Evolutionary conservation across 495 filamentous ascomycete genomes (phyloP).

Genomic region (Neurospora sp.): DNA sequence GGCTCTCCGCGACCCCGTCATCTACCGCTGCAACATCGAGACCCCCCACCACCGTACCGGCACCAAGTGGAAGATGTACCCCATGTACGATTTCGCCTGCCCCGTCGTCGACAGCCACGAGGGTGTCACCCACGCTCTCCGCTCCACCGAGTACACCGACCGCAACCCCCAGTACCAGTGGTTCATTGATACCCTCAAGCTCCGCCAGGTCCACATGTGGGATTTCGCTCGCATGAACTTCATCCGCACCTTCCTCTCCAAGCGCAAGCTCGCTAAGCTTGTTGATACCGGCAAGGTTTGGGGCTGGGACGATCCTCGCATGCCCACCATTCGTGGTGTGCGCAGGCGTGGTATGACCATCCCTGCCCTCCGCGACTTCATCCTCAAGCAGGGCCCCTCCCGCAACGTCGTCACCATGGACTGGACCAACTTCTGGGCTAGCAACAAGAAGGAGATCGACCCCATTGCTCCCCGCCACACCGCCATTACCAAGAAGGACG

Average conservation of each 20-base stretch:
- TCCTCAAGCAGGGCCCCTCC: slow-evolving; percentile 82
- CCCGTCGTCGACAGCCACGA: slow-evolving; percentile 85
- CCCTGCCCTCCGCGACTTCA: slow-evolving; percentile 79
- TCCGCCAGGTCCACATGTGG: slow-evolving; percentile 90
- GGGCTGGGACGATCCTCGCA: slow-evolving; percentile 93
- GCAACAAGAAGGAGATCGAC: slow-evolving; percentile 93
- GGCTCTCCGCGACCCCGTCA: slow-evolving; percentile 83
- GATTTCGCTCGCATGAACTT: slow-evolving; percentile 98
- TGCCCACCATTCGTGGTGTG: slow-evolving; percentile 87
- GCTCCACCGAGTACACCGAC: slow-evolving; percentile 95
- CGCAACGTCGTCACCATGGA: slow-evolving; percentile 84
- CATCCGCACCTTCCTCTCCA: slow-evolving; percentile 77
- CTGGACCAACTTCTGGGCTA: slow-evolving; percentile 87
- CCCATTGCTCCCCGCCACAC: slow-evolving; percentile 79
- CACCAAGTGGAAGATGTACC: slow-evolving; percentile 85
- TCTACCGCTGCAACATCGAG: slow-evolving; percentile 80
- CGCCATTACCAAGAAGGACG: slow-evolving; percentile 56
- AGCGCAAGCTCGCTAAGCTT: slow-evolving; percentile 90
- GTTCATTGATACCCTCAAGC: slow-evolving; percentile 77
- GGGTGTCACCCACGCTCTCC: slow-evolving; percentile 87
- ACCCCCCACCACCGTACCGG: slow-evolving; percentile 81
- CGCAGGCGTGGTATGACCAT: slow-evolving; percentile 85
- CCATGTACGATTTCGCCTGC: slow-evolving; percentile 90
- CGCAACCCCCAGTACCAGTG: slow-evolving; percentile 96
- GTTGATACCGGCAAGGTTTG: slow-evolving; percentile 77